Evolutionary conservation across 345 rosid genomes (phyloP).

Genomic region (Populus simonii): DNA sequence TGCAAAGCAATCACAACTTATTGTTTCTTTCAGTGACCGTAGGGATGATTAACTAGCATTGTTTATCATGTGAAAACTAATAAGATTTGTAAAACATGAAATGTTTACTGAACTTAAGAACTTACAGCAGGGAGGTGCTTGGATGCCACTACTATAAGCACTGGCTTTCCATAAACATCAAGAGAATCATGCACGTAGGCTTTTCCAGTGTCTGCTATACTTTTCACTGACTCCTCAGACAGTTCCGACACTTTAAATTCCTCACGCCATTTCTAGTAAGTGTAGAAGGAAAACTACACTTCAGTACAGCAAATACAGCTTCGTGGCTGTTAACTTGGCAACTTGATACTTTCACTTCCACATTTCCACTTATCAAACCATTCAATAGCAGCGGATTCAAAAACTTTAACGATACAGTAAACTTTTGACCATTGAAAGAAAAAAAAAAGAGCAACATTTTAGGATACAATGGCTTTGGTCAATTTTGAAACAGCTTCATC

Average conservation of each 20-base stretch:
- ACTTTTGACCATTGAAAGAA: not conserved
- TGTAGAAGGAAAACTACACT: slow-evolving; percentile 24
- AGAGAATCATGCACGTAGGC: slow-evolving; percentile 66
- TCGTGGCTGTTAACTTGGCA: not conserved
- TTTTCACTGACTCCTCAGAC: slow-evolving; percentile 60
- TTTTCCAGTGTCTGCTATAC: slow-evolving; percentile 66
- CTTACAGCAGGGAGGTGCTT: slow-evolving; percentile 78
- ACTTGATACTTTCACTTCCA: not conserved
- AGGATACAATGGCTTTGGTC: slow-evolving; percentile 83
- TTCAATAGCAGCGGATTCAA: not conserved
- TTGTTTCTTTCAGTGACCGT: not conserved
- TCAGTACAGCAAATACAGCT: not conserved
- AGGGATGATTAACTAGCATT: not conserved
- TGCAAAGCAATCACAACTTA: not conserved
- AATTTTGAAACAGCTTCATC: slow-evolving; percentile 63
- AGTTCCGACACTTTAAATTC: slow-evolving; percentile 68
- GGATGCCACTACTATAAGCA: slow-evolving; percentile 77
- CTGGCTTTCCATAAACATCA: slow-evolving; percentile 66
- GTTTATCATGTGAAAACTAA: not conserved
- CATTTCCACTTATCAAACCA: not conserved
- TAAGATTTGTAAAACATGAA: not conserved
- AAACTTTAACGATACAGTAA: not conserved
- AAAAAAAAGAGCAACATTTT: slow-evolving; percentile 1
- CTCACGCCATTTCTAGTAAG: slow-evolving; percentile 74
- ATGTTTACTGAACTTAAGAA: slow-evolving; percentile 13